Percentiles rank a stretch among this genome's conserved stretches.
phyloP scores from a whole-genome alignment of 176 grass and related monocot genomes.

The Oryza meyeriana region DNA sequence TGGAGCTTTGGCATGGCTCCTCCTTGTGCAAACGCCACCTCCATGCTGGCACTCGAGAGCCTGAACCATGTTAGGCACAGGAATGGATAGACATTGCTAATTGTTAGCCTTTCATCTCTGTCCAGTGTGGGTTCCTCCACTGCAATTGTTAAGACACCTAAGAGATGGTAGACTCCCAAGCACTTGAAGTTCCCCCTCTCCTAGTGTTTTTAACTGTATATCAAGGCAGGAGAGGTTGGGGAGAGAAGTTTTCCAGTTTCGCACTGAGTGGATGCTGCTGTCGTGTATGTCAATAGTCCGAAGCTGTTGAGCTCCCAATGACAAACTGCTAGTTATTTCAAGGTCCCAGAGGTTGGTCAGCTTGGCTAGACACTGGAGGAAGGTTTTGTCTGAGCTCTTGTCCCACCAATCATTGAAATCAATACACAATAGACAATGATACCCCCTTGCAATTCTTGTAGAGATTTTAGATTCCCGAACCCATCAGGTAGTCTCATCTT shows the following conservation, averaged over 20 bases:
- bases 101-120: neutral
- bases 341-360: too few relatives aligned
- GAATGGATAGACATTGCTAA: neutral
- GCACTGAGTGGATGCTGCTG: too few relatives aligned
- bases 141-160: accelerated
- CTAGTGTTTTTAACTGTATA: too few relatives aligned
- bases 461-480: neutral
- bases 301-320: too few relatives aligned
- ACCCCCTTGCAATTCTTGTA: neutral
- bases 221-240: too few relatives aligned
- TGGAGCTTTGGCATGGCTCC: neutral
- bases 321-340: too few relatives aligned
- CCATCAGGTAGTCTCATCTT: neutral
- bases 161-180: constrained; percentile 14
- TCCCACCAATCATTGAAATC: too few relatives aligned
- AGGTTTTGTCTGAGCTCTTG: too few relatives aligned
- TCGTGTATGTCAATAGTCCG: too few relatives aligned
- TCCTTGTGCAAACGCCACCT: neutral
- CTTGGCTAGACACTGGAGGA: too few relatives aligned
- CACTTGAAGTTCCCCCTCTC: neutral
- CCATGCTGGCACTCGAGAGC: neutral
- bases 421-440: neutral
- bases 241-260: too few relatives aligned
- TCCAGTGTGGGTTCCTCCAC: neutral
- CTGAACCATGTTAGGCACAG: neutral